Evolutionary conservation across 2,329 filamentous ascomycete genomes (phyloP).

Genomic region (Colletotrichum sp.): DNA sequence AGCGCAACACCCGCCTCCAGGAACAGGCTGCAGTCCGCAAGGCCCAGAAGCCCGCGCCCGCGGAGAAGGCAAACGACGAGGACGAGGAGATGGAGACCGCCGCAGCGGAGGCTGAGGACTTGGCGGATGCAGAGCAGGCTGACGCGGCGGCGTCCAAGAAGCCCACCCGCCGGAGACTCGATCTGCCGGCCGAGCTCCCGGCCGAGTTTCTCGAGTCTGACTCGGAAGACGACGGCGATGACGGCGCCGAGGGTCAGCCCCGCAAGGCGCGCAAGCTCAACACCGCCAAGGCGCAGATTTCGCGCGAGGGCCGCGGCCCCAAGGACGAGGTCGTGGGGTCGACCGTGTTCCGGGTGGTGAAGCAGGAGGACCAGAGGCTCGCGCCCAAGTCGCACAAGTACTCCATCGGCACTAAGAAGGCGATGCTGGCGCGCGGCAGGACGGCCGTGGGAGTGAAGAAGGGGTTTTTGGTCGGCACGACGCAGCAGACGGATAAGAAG

Average conservation of each 20-base stretch:
- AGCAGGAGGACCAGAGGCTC: slow-evolving; percentile 49
- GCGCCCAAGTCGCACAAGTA: slow-evolving; percentile 53
- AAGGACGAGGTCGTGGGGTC: slow-evolving; percentile 55
- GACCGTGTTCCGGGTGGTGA: slow-evolving; percentile 58
- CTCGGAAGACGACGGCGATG: slow-evolving; percentile 42
- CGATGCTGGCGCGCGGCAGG: slow-evolving; percentile 51
- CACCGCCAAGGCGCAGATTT: slow-evolving; percentile 40
- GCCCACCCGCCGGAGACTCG: slow-evolving; percentile 27
- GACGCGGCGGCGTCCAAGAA: slow-evolving; percentile 20
- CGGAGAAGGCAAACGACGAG: slow-evolving; percentile 1
- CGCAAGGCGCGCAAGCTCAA: slow-evolving; percentile 50
- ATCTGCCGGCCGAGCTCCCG: slow-evolving; percentile 53
- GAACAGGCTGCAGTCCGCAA: slow-evolving; percentile 59
- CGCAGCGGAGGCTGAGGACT: slow-evolving; percentile 20
- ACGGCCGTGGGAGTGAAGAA: slow-evolving; percentile 36
- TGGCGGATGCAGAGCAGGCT: slow-evolving; percentile 24
- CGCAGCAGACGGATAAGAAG: background rate
- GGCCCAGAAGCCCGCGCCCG: slow-evolving; percentile 22
- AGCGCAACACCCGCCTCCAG: slow-evolving; percentile 59
- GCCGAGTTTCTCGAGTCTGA: slow-evolving; percentile 61
- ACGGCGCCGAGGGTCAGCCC: slow-evolving; percentile 28
- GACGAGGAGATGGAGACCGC: slow-evolving; percentile 13
- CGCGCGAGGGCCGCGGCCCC: slow-evolving; percentile 36
- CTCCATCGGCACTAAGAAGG: slow-evolving; percentile 45
- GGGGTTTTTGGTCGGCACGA: slow-evolving; percentile 48